Conservation (phyloP, 2,329 filamentous ascomycete species). For the Monosporascus sp. region DNA sequence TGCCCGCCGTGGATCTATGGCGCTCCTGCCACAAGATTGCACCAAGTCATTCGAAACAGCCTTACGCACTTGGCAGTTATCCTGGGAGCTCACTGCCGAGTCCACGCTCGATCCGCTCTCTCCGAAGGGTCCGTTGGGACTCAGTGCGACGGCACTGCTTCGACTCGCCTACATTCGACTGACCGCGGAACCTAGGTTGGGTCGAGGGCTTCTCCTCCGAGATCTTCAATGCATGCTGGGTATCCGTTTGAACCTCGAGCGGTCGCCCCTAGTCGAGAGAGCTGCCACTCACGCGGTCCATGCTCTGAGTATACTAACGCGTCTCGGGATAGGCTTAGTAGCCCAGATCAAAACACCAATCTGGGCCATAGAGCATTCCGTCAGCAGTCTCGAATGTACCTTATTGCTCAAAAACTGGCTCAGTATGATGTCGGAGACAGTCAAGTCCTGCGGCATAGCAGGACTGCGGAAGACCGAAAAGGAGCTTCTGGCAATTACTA, state of each 20-base stretch:
- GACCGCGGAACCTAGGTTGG: constrained; percentile 37
- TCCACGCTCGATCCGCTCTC: constrained; percentile 49
- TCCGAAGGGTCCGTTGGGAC: constrained; percentile 46
- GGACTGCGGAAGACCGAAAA: constrained; percentile 13
- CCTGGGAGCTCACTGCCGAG: constrained; percentile 48
- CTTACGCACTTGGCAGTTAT: constrained; percentile 43
- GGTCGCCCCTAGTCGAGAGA: constrained; percentile 41
- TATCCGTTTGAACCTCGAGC: constrained; percentile 3
- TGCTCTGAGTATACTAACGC: constrained; percentile 47
- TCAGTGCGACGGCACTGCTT: constrained; percentile 34
- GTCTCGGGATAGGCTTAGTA: constrained; percentile 48
- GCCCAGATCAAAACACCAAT: constrained; percentile 48
- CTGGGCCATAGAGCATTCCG: constrained; percentile 50
- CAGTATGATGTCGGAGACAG: constrained; percentile 9
- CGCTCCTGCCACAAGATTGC: constrained; percentile 27
- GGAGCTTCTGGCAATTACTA: constrained; percentile 16
- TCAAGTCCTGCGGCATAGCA: constrained; percentile 3
- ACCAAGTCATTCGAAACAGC: constrained; percentile 39
- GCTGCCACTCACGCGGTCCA: constrained; percentile 49
- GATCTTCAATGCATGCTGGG: constrained; percentile 34
- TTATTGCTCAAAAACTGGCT: constrained; percentile 40
- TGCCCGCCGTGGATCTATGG: constrained; percentile 32
- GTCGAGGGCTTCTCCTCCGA: constrained; percentile 39
- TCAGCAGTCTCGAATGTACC: constrained; percentile 49
- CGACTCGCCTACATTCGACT: constrained; percentile 16